phyloP scores from a whole-genome alignment of 75 land plant genomes.

The Cupressus sempervirens region DNA sequence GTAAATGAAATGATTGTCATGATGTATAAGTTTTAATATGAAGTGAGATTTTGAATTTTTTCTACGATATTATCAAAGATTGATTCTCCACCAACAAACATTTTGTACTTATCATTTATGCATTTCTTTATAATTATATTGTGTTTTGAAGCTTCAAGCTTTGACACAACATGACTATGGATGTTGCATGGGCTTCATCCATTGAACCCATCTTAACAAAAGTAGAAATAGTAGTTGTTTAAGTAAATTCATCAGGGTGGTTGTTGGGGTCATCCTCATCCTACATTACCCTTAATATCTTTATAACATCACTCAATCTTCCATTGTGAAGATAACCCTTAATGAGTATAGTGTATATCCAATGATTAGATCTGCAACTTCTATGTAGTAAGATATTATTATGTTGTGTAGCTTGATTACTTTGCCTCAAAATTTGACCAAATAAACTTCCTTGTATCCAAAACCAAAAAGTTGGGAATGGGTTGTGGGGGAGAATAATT shows the following conservation, averaged over 20 bases:
- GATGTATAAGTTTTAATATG: no score
- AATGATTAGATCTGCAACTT: slow-evolving; percentile 23
- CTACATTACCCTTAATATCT: slow-evolving; percentile 31
- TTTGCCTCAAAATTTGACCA: neutral
- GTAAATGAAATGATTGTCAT: no score
- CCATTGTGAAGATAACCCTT: slow-evolving; percentile 39
- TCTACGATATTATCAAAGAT: no score
- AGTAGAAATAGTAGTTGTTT: slow-evolving; percentile 31
- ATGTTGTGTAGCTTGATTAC: neutral
- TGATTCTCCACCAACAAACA: no score
- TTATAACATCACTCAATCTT: slow-evolving; percentile 27
- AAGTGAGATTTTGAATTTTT: no score
- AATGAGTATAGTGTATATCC: slow-evolving; percentile 40
- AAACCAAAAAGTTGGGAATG: no score
- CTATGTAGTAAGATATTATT: neutral
- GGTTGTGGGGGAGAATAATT: no score
- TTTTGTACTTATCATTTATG: no score
- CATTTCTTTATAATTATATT: no score
- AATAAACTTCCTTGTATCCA: no score
- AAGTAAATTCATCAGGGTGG: slow-evolving; percentile 36
- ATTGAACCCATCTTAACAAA: slow-evolving; percentile 34
- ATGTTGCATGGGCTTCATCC: slow-evolving; percentile 68
- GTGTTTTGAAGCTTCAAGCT: no score
- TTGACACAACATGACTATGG: no score
- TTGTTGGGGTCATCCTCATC: slow-evolving; percentile 8